Evolutionary conservation across 2,329 filamentous ascomycete species (phyloP), one percentile per base, ranked within the genome.

Genomic region (Aspergillus thermomutatus): DNA sequence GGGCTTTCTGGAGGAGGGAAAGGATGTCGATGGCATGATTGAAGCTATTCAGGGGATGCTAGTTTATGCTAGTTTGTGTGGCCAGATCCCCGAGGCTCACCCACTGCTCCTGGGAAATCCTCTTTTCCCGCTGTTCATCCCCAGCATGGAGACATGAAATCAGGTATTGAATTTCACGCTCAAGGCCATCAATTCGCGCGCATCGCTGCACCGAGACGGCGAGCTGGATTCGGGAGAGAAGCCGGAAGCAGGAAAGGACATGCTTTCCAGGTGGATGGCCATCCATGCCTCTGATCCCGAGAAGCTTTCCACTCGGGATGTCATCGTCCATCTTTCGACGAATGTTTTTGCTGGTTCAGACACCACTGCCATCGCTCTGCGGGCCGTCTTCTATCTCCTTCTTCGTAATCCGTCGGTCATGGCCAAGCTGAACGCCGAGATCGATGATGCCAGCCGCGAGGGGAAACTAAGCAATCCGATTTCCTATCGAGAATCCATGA

Each of bases 1-100:
- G 7, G 77, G 76, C 0, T 79, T 79, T 60, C 67, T 79, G 49
- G 71, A 78, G 53, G 59, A 70, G 48, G 76, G 72, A 0, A 62
- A 64, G 19, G 77, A 79, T 54, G 66, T 79, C 27, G 73, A 74
- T 52, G 64, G 60, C 4, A 72, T 73, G 59, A 69, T 74, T 34
- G 54, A 63, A 47, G 63, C 66, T 1, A 69, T 73, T 27, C 64
- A 69, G 45, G 63, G 65, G 17, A 64, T 65, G 40, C 62, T 72
- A 37, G 55, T 59, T 26, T 72, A 73, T 60, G 66, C 67, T 14
- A 63, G 59, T 23, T 41, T 70, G 14, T 62, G 66, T 34, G 70
- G 69, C 5, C 69, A 70, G 51, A 53, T 71, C 3, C 69, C 70
- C 0, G 64, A 68, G 46, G 55, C 61, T 54, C 67, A 71, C 54